phyloP scores from a whole-genome alignment of 129 eudicot genomes.

The Artemisia annua region DNA sequence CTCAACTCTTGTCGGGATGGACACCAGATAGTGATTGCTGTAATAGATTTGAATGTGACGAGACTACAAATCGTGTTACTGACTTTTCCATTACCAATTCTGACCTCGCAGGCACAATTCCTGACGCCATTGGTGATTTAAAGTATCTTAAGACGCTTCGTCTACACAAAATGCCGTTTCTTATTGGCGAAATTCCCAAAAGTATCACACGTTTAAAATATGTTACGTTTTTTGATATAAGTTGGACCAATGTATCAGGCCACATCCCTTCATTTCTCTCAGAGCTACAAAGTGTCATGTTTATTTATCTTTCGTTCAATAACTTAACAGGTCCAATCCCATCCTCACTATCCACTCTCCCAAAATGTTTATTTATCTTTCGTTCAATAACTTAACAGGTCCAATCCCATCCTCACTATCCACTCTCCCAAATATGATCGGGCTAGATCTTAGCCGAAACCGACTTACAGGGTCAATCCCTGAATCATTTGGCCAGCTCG shows the following conservation, averaged over 20 bases:
- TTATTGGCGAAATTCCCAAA: constrained; percentile 43
- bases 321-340: constrained; percentile 48
- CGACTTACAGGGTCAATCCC: constrained; percentile 51
- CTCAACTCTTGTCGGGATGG: constrained; percentile 39
- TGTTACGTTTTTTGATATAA: constrained; percentile 38
- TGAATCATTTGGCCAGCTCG: constrained; percentile 42
- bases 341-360: constrained; percentile 47
- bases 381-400: constrained; percentile 51
- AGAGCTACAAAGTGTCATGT: constrained; percentile 31
- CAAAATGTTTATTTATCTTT: constrained; percentile 43
- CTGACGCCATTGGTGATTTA: constrained; percentile 38
- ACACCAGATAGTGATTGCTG: constrained; percentile 43
- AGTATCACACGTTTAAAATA: constrained; percentile 28
- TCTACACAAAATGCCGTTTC: constrained; percentile 50
- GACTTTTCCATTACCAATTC: constrained; percentile 35
- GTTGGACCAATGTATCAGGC: constrained; percentile 58
- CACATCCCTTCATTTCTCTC: constrained; percentile 43
- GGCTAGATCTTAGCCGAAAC: constrained; percentile 49
- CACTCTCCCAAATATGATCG: constrained; percentile 38
- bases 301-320: constrained; percentile 51
- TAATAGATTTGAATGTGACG: constrained; percentile 36
- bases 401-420: constrained; percentile 48
- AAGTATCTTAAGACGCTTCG: constrained; percentile 41
- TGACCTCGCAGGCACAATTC: constrained; percentile 45
- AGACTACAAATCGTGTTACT: constrained; percentile 36